Percentiles rank a stretch among this genome's conserved stretches.
Conservation (phyloP, 192 early-diverging fungal species). For the Chytriomyces hyalinus region DNA sequence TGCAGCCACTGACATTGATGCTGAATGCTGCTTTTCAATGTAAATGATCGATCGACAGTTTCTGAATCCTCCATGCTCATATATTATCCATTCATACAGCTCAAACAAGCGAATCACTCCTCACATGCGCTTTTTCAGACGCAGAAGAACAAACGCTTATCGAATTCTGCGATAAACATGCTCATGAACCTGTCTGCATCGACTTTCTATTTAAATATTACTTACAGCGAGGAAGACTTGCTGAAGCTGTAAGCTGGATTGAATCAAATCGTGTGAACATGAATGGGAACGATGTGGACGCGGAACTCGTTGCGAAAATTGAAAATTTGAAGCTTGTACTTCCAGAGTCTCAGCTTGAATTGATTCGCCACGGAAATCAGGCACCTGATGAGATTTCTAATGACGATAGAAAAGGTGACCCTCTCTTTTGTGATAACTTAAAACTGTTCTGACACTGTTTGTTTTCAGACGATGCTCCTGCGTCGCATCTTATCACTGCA, state of each 20-base stretch:
- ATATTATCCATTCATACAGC: background rate
- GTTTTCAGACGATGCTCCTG: background rate
- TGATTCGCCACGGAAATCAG: background rate
- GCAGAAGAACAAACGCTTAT: background rate
- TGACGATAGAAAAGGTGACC: too few relatives aligned
- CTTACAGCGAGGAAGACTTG: background rate
- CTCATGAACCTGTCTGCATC: background rate
- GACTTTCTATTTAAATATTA: constrained; percentile 2
- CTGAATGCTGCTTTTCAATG: background rate
- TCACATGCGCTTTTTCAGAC: background rate
- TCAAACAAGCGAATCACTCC: background rate
- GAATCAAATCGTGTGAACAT: background rate
- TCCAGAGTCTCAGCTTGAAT: background rate
- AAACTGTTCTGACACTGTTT: too few relatives aligned
- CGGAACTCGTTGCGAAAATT: background rate
- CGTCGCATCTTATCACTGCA: background rate
- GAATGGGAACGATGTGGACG: background rate
- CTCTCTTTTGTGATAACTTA: too few relatives aligned
- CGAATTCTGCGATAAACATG: constrained; percentile 1
- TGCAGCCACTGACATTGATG: background rate
- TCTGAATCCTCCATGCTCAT: background rate
- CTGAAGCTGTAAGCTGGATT: constrained; percentile 1
- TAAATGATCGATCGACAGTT: background rate
- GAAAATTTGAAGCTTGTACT: constrained; percentile 1
- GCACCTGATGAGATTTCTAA: too few relatives aligned